These are phyloP conservation scores for Petrea volubilis DNA, from an alignment of 257 asterid genomes.

Conservation along the genomic window DNA sequence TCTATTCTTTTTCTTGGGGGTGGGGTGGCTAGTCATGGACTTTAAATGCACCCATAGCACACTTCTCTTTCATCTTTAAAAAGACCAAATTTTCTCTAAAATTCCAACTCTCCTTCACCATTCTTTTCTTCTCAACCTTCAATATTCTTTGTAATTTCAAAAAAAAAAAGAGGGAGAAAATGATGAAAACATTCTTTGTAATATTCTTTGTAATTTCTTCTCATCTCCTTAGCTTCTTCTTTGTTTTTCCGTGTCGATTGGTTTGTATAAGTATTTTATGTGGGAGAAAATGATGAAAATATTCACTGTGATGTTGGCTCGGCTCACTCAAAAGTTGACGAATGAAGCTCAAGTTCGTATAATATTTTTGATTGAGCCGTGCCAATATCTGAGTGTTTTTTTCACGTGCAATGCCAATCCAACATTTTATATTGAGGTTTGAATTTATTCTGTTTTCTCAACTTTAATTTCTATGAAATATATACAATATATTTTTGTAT, in stretches of 20 bases:
- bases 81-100: slow-evolving; percentile 6
- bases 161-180: not conserved
- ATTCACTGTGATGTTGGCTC: slow-evolving; percentile 53
- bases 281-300: slow-evolving; percentile 30
- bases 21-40: slow-evolving; percentile 18
- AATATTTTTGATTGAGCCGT: slow-evolving; percentile 67
- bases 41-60: slow-evolving; percentile 34
- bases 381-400: slow-evolving; percentile 64
- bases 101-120: slow-evolving; percentile 20
- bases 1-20: not conserved
- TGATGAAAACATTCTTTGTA: not conserved
- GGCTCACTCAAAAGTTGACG: slow-evolving; percentile 46
- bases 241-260: not conserved
- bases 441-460: not conserved
- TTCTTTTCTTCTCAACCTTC: slow-evolving; percentile 17
- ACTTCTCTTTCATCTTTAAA: slow-evolving; percentile 25
- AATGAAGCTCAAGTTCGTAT: not conserved
- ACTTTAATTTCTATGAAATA: too few species aligned
- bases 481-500: not conserved
- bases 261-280: not conserved
- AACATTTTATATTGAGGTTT: not conserved
- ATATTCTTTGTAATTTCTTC: too few species aligned
- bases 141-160: not conserved
- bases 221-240: too few species aligned
- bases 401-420: slow-evolving; percentile 21